These are phyloP conservation scores for Yarrowia bubula DNA, from an alignment of 805 yeast species.

Conservation along the genomic window DNA sequence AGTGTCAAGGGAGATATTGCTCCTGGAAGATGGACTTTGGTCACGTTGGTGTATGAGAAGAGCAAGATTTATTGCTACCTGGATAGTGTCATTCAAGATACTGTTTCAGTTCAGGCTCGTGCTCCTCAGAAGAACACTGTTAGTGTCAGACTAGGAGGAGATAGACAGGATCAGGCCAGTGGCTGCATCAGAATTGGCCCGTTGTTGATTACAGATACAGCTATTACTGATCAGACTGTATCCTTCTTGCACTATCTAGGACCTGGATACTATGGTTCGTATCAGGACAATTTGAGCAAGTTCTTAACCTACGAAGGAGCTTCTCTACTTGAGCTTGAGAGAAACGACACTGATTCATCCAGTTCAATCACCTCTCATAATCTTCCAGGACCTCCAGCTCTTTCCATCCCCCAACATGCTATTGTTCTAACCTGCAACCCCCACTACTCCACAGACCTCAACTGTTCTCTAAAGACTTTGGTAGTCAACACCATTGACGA, in stretches of 20 bases:
- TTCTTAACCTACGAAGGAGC: slow-evolving; percentile 18
- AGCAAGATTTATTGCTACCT: slow-evolving; percentile 11
- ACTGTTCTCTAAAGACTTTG: background rate
- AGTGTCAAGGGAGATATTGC: slow-evolving; percentile 9
- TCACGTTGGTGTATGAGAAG: slow-evolving; percentile 19
- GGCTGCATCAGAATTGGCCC: background rate
- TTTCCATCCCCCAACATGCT: slow-evolving; percentile 3
- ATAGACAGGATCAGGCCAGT: background rate
- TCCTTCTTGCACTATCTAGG: slow-evolving; percentile 12
- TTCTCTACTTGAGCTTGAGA: slow-evolving; percentile 1
- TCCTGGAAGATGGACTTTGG: background rate
- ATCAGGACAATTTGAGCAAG: slow-evolving; percentile 8
- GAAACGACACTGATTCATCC: background rate
- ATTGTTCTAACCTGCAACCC: slow-evolving; percentile 14
- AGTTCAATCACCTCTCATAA: slow-evolving; percentile 3
- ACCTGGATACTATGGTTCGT: slow-evolving; percentile 4
- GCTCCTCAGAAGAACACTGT: background rate
- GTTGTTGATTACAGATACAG: background rate
- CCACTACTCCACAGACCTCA: background rate
- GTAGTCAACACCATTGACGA: slow-evolving; percentile 6
- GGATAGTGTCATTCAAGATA: slow-evolving; percentile 9
- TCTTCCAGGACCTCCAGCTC: background rate
- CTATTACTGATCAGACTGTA: slow-evolving; percentile 10
- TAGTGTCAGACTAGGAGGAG: slow-evolving; percentile 2
- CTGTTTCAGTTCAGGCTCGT: background rate